Base-by-base conservation (phyloP, 768 basidiomycete species). In the Boletus coccyginus region DNA sequence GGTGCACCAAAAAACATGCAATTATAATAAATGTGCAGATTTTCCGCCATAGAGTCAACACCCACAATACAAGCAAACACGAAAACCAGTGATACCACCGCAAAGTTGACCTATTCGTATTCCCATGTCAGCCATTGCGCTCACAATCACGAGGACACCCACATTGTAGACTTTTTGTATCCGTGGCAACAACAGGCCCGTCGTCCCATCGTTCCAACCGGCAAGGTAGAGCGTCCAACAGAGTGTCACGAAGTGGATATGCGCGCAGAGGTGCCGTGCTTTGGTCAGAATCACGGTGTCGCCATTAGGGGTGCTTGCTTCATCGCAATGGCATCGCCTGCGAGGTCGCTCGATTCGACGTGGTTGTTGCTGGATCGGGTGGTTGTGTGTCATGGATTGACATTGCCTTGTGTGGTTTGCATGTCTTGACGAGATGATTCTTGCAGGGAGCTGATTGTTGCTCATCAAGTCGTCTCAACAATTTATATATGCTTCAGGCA, bases 81-180 rank as follows among this genome's bases (percentile, higher is more conserved):
- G 56, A 77, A 80, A 10, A 79, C 66, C 17, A 80, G 53, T 27
- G 78, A 79, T 5, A 79, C 77, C 27, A 70, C 61, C 2, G 67
- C 62, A 58, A 73, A 78, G 21, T 73, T 69, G 44, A 78, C 63
- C 77, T 76, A 48, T 55, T 19, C 9, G 32, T 16, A 17, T 12
- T 16, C 14, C 0, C 41, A 36, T 7, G 41, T 62, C 49, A 62
- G 40, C 14, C 13, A 35, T 5, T 6, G 9, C 32, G 32, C 11
- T 9, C 32, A 13, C 9, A 12, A 29, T 17, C 10, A 46, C 10
- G 27, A 42, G 3, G 31, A 32, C 12, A 65, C 68, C 3, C 46
- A 76, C 75, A 31, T 70, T 46, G 57, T 77, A 77, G 19, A 70
- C 71, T 42, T 61, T 61, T 52, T 71, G 76, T 38, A 77, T 75